Base-by-base conservation (phyloP, 2,329 filamentous ascomycete genomes). In the Pseudogymnoascus sp. region DNA sequence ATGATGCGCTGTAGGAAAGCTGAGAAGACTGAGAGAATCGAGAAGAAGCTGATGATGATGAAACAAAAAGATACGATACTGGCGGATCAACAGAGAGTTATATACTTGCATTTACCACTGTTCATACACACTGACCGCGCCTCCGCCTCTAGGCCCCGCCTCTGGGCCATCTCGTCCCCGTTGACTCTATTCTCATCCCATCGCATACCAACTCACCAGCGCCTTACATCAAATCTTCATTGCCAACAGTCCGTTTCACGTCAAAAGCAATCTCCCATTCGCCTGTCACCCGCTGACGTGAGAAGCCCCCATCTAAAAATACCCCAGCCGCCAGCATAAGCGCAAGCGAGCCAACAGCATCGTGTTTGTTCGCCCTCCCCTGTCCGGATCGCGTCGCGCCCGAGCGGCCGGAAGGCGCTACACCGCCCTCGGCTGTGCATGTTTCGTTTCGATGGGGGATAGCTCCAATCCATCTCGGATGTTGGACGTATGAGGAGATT, bases 151-250 rank as follows among this genome's bases (percentile, higher is more conserved):
- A 21, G 48, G 9, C 21, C 21, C 29, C 29, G 48, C n/a, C n/a
- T 31, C 48, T 15, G 13, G 48, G 9, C 48, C 48, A 55, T 2
- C 9, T 5, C 29, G 13, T 31, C 27, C 18, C 4, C n/a, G 15
- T n/a, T 29, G n/a, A 18, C 29, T 55, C 48, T 55, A 55, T 55
- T 55, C 29, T 33, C 48, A 55, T 55, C 48, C 48, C 48, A 55
- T 55, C 29, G 33, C 29, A 15, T 29, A 13, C 13, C 21, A 52
- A 15, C 27, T 15, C 27, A 33, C 10, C 45, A 33, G 9, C 48
- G 48, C 29, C 9, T 33, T 33, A 55, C 48, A 33, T 55, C 45
- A 55, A 18, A 33, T 33, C n/a, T 33, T 8, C 48, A 33, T 33
- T 9, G 21, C 29, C 48, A 27, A 13, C 15, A 52, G 25, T 25